phyloP scores from a whole-genome alignment of 2,329 filamentous ascomycete genomes.

The Penicillium sp. region DNA sequence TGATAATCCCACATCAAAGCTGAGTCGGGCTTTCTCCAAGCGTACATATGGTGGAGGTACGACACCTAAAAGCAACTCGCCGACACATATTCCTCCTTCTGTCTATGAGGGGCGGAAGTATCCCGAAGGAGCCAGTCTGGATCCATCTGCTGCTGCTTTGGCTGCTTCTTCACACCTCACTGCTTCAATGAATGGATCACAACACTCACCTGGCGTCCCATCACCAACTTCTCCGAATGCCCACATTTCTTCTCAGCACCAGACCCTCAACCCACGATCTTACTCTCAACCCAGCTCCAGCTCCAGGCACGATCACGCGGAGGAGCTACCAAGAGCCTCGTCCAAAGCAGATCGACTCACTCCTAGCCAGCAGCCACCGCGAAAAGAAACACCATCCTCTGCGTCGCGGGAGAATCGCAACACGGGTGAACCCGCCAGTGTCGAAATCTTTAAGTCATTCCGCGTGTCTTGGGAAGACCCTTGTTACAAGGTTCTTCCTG shows the following conservation, averaged over 20 bases:
- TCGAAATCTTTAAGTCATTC: conserved; percentile 99
- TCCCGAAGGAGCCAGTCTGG: conserved; percentile 49
- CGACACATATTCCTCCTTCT: conserved; percentile 62
- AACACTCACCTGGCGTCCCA: conserved; percentile 47
- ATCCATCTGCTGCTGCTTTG: conserved; percentile 64
- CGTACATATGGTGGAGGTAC: conserved; percentile 64
- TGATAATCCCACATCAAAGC: conserved; percentile 45
- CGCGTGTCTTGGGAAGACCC: conserved; percentile 96
- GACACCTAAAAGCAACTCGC: conserved; percentile 70
- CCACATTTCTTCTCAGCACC: conserved; percentile 36
- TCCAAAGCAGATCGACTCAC: conserved; percentile 32
- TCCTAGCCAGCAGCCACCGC: conserved; percentile 29
- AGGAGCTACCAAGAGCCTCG: conserved; percentile 30
- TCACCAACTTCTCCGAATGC: conserved; percentile 44
- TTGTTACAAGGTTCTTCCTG: conserved; percentile 92
- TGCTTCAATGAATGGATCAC: conserved; percentile 59
- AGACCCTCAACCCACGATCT: conserved; percentile 42
- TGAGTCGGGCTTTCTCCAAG: conserved; percentile 71
- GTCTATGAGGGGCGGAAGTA: conserved; percentile 62
- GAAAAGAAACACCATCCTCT: conserved; percentile 30
- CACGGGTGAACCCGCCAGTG: conserved; percentile 43
- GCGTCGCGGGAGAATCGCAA: conserved; percentile 26
- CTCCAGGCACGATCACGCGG: conserved; percentile 36
- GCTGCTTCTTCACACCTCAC: conserved; percentile 66
- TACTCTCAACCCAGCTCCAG: conserved; percentile 37